These are phyloP conservation scores for Allantophomopsis cytisporea DNA, from an alignment of 2,329 filamentous ascomycete species.

Conservation along the genomic window DNA sequence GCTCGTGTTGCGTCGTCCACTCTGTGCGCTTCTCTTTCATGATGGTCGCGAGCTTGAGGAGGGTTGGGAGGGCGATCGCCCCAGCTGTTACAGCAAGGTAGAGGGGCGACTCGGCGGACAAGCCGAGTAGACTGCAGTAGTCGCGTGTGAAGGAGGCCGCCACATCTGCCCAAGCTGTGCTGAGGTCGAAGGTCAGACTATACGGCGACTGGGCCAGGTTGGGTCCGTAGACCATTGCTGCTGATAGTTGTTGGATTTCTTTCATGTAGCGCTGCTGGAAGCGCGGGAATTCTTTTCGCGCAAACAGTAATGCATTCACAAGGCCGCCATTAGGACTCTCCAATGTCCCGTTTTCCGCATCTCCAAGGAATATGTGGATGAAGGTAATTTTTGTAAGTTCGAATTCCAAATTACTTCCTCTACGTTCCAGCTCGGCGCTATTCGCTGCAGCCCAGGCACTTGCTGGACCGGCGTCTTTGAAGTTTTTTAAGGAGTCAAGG, in stretches of 20 bases:
- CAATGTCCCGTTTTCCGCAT: conserved; percentile 36
- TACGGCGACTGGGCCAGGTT: conserved; percentile 74
- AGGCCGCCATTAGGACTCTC: conserved; percentile 41
- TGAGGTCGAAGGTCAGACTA: conserved; percentile 59
- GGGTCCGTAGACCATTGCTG: conserved; percentile 65
- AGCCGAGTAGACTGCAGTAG: conserved; percentile 81
- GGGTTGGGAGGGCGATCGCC: conserved; percentile 75
- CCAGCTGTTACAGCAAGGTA: conserved; percentile 90
- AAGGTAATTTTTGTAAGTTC: conserved; percentile 85
- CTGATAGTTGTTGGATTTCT: conserved; percentile 72
- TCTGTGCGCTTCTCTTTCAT: conserved; percentile 84
- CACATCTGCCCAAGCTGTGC: conserved; percentile 69
- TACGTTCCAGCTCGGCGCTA: conserved; percentile 55
- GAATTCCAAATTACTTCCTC: conserved; percentile 89
- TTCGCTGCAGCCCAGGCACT: conserved; percentile 77
- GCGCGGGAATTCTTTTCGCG: conserved; percentile 54
- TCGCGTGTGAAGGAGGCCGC: conserved; percentile 81
- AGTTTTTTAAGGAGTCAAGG: conserved; percentile 58
- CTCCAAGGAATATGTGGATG: conserved; percentile 70
- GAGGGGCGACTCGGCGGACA: conserved; percentile 83
- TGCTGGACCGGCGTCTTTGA: conserved; percentile 62
- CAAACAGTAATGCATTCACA: conserved; percentile 60
- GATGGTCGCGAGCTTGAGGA: conserved; percentile 78
- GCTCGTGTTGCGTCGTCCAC: conserved; percentile 85
- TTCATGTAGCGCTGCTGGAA: conserved; percentile 64